phyloP scores from a whole-genome alignment of 2,329 filamentous ascomycete species.

The Xylaria hypoxylon region DNA sequence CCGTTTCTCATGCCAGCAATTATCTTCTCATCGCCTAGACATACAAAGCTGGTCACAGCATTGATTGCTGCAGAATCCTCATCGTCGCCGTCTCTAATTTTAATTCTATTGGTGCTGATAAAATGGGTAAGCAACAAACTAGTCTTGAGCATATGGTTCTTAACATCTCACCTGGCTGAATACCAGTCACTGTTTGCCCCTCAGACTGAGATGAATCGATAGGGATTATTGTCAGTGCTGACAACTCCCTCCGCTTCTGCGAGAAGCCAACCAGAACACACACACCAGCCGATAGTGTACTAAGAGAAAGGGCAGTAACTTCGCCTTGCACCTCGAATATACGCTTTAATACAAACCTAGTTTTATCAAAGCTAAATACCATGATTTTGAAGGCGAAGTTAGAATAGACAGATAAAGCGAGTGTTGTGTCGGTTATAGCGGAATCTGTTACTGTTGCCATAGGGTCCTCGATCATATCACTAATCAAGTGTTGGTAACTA shows the following conservation, averaged over 20 bases:
- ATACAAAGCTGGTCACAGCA: constrained; percentile 60
- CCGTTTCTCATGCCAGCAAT: constrained; percentile 65
- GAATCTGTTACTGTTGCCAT: constrained; percentile 57
- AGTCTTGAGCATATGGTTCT: background rate
- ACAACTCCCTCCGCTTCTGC: constrained; percentile 32
- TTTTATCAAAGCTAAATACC: constrained; percentile 53
- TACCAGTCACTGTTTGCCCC: constrained; percentile 12
- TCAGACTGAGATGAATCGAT: constrained; percentile 18
- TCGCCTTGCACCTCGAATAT: constrained; percentile 58
- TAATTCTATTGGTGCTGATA: background rate
- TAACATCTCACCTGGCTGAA: constrained; percentile 37
- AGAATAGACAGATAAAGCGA: constrained; percentile 59
- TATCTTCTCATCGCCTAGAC: constrained; percentile 52
- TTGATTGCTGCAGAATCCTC: constrained; percentile 49
- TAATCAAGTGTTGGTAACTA: constrained; percentile 49
- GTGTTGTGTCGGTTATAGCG: constrained; percentile 52
- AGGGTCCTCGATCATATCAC: constrained; percentile 50
- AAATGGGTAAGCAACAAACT: constrained; percentile 11
- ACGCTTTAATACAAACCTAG: constrained; percentile 46
- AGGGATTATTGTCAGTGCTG: constrained; percentile 42
- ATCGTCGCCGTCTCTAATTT: constrained; percentile 11
- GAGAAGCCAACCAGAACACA: constrained; percentile 46
- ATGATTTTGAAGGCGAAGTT: constrained; percentile 55
- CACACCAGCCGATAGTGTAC: constrained; percentile 31
- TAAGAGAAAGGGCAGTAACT: constrained; percentile 59